These are phyloP conservation scores for Aspergillus pseudoglaucus DNA, from an alignment of 2,329 filamentous ascomycete species.

Conservation along the genomic window DNA sequence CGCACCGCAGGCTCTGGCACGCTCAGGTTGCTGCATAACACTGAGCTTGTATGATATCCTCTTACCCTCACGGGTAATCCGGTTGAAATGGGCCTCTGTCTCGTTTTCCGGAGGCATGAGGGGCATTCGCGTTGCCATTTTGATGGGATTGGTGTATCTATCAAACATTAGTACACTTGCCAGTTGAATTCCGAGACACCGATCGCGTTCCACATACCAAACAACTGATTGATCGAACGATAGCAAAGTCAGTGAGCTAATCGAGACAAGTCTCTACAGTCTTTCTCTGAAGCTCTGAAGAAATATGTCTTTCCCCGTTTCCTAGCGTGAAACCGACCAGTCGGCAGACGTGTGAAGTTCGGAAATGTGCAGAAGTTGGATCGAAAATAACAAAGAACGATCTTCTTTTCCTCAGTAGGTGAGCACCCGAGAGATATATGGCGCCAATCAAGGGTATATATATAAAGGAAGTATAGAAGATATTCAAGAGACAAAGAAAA, in stretches of 20 bases:
- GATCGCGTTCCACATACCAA: neutral
- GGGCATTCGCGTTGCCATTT: conserved; percentile 38
- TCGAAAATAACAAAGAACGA: too few relatives aligned
- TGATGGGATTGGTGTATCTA: conserved; percentile 5
- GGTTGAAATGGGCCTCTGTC: conserved; percentile 46
- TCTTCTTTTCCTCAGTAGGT: neutral
- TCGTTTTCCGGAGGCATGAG: conserved; percentile 45
- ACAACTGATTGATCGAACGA: neutral
- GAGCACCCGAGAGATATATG: neutral
- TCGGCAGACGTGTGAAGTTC: neutral
- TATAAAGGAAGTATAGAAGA: neutral
- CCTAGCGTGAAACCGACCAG: neutral
- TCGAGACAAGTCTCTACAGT: too few relatives aligned
- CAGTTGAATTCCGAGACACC: neutral
- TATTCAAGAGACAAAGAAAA: neutral
- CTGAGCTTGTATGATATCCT: conserved; percentile 73
- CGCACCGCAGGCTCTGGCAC: conserved; percentile 88
- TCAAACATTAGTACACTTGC: neutral
- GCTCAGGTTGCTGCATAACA: conserved; percentile 90
- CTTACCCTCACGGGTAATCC: conserved; percentile 67
- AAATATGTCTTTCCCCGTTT: neutral
- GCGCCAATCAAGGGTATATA: neutral
- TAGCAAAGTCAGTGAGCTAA: neutral
- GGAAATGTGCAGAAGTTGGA: neutral
- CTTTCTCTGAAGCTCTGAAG: too few relatives aligned